Base-by-base conservation (phyloP, 345 rosid species). In the Reutealis trisperma region DNA sequence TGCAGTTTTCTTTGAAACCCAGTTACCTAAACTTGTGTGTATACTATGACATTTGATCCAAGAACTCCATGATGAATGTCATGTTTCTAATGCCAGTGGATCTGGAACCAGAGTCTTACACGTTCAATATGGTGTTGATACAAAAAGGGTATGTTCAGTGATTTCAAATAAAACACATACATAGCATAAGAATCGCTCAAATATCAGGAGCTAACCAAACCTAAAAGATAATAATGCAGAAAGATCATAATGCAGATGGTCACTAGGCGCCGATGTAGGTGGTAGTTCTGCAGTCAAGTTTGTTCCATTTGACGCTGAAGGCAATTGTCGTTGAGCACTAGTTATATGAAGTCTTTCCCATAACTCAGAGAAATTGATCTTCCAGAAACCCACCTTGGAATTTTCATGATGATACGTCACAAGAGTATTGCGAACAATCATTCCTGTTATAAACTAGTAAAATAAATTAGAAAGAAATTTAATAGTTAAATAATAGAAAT, bases 301-400 rank as follows among this genome's bases (percentile, higher is more conserved):
- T 60, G 83, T 77, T 66, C 71, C 72, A 34, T 72, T 61, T 19
- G 86, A 63, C 78, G 90, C 75, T 70, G 88, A 78, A 68, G 87
- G 83, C 55, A 75, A 63, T 59, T 86, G 84, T 22, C 91, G 79
- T 25, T 83, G 80, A 77, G 85, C 85, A 83, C 80, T 82, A 78
- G 82, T 80, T 37, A 83, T 55, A 54, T 89, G 89, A 78, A 93
- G 89, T 83, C 91, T 92, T 85, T 89, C 91, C 86, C 94, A 92
- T 77, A 96, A 79, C 84, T 90, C 91, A 1, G 98, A 93, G 80
- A 98, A 96, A 77, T 95, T 93, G 24, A 98, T 95, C 88, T 94
- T 95, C 99, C 98, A 92, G 74, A 95, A 95, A 42, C 99, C 99
- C 70, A 93, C 86, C 81, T 85, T 90, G 37, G 90, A 86, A 82